Conservation (phyloP, 805 yeast species). For the Kregervanrija pseudodelftensis region DNA sequence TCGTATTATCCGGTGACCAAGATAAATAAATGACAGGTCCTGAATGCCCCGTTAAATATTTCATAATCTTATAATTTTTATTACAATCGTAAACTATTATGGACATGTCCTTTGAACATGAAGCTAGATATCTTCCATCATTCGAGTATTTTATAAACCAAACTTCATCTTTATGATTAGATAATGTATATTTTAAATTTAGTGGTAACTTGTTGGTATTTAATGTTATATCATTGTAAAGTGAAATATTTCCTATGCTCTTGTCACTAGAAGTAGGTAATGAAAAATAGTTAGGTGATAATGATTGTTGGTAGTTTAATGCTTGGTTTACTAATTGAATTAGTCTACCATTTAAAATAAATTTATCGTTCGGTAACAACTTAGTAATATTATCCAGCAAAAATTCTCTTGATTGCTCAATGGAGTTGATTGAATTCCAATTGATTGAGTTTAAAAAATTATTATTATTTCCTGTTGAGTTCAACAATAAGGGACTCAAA, state of each 20-base stretch:
- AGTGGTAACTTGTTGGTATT: slow-evolving; percentile 31
- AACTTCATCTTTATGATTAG: slow-evolving; percentile 62
- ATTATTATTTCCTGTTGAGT: not conserved
- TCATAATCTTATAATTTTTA: slow-evolving; percentile 34
- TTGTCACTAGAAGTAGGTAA: slow-evolving; percentile 11
- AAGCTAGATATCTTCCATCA: slow-evolving; percentile 67
- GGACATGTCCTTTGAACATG: slow-evolving; percentile 63
- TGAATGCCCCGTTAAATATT: slow-evolving; percentile 36
- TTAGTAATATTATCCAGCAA: slow-evolving; percentile 37
- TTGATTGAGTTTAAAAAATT: slow-evolving; percentile 3
- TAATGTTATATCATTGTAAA: not conserved
- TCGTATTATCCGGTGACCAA: slow-evolving; percentile 70
- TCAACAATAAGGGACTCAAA: too few species aligned
- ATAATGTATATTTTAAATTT: slow-evolving; percentile 37
- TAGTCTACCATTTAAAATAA: slow-evolving; percentile 44
- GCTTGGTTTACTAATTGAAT: slow-evolving; percentile 47
- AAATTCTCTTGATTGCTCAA: slow-evolving; percentile 29
- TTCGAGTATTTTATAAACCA: slow-evolving; percentile 81
- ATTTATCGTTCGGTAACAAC: slow-evolving; percentile 39
- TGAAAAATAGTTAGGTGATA: slow-evolving; percentile 17
- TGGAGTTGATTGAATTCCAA: slow-evolving; percentile 3
- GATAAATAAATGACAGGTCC: slow-evolving; percentile 57
- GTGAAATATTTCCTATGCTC: slow-evolving; percentile 1
- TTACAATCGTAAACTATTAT: slow-evolving; percentile 60
- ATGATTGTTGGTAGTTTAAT: slow-evolving; percentile 34